Base-by-base conservation (phyloP, 257 asterid species). In the Ilex aquifolium region DNA sequence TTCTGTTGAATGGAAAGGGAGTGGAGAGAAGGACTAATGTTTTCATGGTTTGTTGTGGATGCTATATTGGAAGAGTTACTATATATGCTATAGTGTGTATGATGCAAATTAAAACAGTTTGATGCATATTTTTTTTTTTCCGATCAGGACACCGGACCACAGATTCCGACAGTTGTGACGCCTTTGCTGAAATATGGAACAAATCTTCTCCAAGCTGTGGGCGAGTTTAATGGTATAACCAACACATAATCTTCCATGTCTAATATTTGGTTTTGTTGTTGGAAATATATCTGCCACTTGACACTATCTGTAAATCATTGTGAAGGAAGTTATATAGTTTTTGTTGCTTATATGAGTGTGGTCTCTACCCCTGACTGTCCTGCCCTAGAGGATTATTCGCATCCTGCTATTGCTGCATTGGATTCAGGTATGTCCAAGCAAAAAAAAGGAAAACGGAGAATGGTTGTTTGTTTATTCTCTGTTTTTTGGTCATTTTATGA, bases 181-280 rank as follows among this genome's bases (percentile, higher is more conserved):
- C 77, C 67, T 70, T 64, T 79, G 72, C 83, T 93, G 74, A 87
- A 85, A 73, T 90, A 79, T 58, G 99, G 99, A 54, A 69, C 87
- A 3, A 93, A 93, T 80, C 86, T 93, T 71, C 90, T 93, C 69
- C 99, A 93, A 76, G 95, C 90, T 59, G 76, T 93, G 59, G 99
- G 99, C 59, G 85, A 90, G 17, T 93, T 93, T 77, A 74, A 73
- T 69, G 99, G 99, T 93, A 77, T 56, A 63, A 31, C 50, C 77
- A 44, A 62, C 49, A 53, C 56, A 30, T 49, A 31, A 46, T 65
- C 68, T 31, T 49, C 36, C 59, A 29, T 67, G 56, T 56, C 40
- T 44, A 53, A 62, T 63, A 57, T 59, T 31, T 59, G 7, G 32
- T 46, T 63, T 56, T 59, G 32, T 40, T 31, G 51, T 69, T 74